Conservation (phyloP, 2,329 filamentous ascomycete species). For the Trichoderma guizhouense region DNA sequence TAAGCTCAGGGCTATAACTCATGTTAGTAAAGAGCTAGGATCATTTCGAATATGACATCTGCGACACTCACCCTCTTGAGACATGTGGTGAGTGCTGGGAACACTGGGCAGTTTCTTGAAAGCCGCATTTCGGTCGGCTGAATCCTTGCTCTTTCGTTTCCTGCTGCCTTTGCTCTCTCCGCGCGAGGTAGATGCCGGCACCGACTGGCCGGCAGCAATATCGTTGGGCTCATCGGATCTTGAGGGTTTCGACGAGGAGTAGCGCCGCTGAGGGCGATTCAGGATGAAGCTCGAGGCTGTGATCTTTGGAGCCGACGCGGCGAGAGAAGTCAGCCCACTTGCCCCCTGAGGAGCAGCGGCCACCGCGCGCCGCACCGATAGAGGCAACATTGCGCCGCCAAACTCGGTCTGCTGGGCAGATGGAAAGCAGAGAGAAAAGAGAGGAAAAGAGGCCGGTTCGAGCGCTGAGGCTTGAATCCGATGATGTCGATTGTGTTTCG, state of each 20-base stretch:
- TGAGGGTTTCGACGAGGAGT: slow-evolving; percentile 61
- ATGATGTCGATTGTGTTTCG: slow-evolving; percentile 33
- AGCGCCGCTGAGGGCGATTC: slow-evolving; percentile 50
- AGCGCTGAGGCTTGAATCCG: slow-evolving; percentile 31
- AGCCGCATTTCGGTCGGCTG: slow-evolving; percentile 41
- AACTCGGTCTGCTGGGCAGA: slow-evolving; percentile 19
- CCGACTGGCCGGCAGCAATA: slow-evolving; percentile 47
- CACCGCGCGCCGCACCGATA: slow-evolving; percentile 54
- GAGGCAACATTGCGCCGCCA: slow-evolving; percentile 48
- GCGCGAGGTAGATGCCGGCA: slow-evolving; percentile 46
- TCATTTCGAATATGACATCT: background rate
- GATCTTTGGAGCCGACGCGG: slow-evolving; percentile 40
- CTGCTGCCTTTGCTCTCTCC: slow-evolving; percentile 43
- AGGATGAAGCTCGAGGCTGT: slow-evolving; percentile 35
- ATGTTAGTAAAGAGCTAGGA: slow-evolving; percentile 18
- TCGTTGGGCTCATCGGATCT: slow-evolving; percentile 54
- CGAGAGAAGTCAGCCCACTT: slow-evolving; percentile 41
- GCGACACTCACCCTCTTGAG: slow-evolving; percentile 57
- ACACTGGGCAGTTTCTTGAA: slow-evolving; percentile 66
- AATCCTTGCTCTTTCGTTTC: slow-evolving; percentile 57
- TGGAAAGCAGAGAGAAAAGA: slow-evolving; percentile 20
- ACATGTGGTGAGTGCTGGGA: slow-evolving; percentile 70
- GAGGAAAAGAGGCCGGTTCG: slow-evolving; percentile 20
- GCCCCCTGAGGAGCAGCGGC: slow-evolving; percentile 45
- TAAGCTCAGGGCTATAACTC: slow-evolving; percentile 68